Conservation (phyloP, 2,329 filamentous ascomycete genomes). For the Ceratocystis colombiana region DNA sequence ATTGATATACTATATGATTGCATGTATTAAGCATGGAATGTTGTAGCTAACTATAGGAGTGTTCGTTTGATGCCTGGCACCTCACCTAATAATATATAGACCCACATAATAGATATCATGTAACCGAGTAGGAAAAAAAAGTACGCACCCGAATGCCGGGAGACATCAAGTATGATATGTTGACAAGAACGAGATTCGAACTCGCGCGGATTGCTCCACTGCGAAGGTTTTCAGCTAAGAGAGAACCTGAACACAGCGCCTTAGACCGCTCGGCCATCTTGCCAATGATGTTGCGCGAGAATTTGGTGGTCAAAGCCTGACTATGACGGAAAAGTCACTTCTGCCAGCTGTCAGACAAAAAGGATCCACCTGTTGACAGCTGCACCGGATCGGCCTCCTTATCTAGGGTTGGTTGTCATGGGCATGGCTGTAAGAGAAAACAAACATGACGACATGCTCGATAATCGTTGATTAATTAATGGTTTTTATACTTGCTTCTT, state of each 20-base stretch:
- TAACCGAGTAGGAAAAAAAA: too few relatives aligned
- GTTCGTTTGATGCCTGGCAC: too few relatives aligned
- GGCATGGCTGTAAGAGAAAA: not conserved
- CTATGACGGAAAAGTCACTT: not conserved
- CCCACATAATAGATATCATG: too few relatives aligned
- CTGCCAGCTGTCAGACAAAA: not conserved
- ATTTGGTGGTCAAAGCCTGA: not conserved
- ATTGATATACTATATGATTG: too few relatives aligned
- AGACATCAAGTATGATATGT: too few relatives aligned
- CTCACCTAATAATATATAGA: too few relatives aligned
- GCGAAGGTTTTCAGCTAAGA: slow-evolving; percentile 10
- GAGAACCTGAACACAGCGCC: too few relatives aligned
- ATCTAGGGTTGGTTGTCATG: not conserved
- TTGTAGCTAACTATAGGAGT: too few relatives aligned
- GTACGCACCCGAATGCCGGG: too few relatives aligned
- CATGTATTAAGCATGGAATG: too few relatives aligned
- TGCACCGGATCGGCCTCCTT: not conserved
- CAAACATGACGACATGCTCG: not conserved
- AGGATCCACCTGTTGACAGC: not conserved
- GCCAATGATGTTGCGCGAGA: not conserved
- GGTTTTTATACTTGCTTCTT: not conserved
- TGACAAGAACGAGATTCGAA: slow-evolving; percentile 31
- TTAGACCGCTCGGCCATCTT: too few relatives aligned
- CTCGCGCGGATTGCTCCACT: slow-evolving; percentile 26
- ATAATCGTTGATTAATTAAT: not conserved